Evolutionary conservation across 768 basidiomycete genomes (phyloP), one percentile per base, ranked within the genome.

Genomic region (Flagelloscypha sp.): DNA sequence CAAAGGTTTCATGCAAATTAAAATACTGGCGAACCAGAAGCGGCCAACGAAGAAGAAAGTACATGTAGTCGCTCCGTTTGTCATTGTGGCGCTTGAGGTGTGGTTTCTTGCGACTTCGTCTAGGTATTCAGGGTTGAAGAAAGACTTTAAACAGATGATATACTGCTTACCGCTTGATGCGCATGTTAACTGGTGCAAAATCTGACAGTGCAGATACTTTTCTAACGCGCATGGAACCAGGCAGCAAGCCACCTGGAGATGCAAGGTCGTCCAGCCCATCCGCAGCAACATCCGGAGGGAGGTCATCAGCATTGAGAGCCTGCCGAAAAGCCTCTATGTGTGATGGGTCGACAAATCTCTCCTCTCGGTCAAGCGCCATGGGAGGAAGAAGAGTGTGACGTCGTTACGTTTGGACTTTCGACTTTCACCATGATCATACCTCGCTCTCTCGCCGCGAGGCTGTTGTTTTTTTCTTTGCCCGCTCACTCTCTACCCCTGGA

Each of bases 121-220:
- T 45, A 24, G n/a, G 10, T 2, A 27, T 19, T 18, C 7, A 36
- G 13, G 28, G 6, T 7, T 27, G 40, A 16, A 30, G 25, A 16
- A 24, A 17, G 23, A 25, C 23, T 17, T 21, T 29, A n/a, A n/a
- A n/a, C n/a, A n/a, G n/a, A n/a, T n/a, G n/a, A n/a, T n/a, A n/a
- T n/a, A n/a, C n/a, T n/a, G 42, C 63, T 38, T 45, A 87, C 87
- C 72, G 76, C 54, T 75, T 80, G 13, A 97, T 79, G 51, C 68
- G 81, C 45, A 88, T 59, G 53, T 95, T 87, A 17, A 97, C 76
- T 0, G 94, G 95, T 5, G 92, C 87, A 47, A 88, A 90, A 53
- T 93, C 89, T 2, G 79, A 84, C 33, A 88, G 60, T 1, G 87
- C 86, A 33, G 84, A 78, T 5, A 93, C 76, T 58, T 87, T 90